Conservation (phyloP, 2,329 filamentous ascomycete genomes). For the Cercospora sojina region DNA sequence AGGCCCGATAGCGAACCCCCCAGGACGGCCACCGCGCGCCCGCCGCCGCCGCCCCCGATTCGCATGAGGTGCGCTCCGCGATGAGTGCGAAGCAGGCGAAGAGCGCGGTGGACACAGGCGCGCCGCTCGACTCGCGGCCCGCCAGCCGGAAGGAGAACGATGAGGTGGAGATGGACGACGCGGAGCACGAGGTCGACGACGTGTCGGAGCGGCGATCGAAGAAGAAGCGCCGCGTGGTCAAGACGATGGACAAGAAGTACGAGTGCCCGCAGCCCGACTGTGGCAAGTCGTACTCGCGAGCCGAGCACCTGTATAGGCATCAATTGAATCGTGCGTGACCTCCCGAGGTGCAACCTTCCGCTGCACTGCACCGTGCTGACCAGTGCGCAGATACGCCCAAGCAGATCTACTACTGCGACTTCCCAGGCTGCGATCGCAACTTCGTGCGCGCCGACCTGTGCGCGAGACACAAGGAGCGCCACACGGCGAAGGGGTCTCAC, state of each 20-base stretch:
- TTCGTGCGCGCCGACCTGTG: slow-evolving; percentile 94
- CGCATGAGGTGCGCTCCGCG: neutral
- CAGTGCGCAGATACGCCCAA: slow-evolving; percentile 74
- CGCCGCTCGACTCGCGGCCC: slow-evolving; percentile 19
- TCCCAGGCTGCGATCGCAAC: slow-evolving; percentile 81
- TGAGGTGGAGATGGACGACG: slow-evolving; percentile 27
- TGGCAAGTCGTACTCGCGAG: slow-evolving; percentile 93
- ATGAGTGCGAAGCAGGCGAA: slow-evolving; percentile 14
- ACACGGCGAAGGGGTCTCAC: slow-evolving; percentile 66
- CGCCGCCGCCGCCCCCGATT: slow-evolving; percentile 3
- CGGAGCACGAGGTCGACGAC: slow-evolving; percentile 31
- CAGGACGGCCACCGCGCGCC: slow-evolving; percentile 3
- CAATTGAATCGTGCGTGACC: slow-evolving; percentile 78
- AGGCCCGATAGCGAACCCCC: slow-evolving; percentile 6
- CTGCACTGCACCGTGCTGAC: slow-evolving; percentile 13
- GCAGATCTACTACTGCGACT: slow-evolving; percentile 91
- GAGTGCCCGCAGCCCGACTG: slow-evolving; percentile 79
- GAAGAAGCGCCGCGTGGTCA: slow-evolving; percentile 38
- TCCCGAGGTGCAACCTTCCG: slow-evolving; percentile 2
- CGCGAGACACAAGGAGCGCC: slow-evolving; percentile 59
- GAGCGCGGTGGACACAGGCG: slow-evolving; percentile 8
- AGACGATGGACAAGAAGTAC: slow-evolving; percentile 61
- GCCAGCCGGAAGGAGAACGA: slow-evolving; percentile 17
- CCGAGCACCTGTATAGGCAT: slow-evolving; percentile 94
- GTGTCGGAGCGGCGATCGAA: slow-evolving; percentile 29